Percentiles rank a stretch among this genome's conserved stretches.
phyloP scores from a whole-genome alignment of 1,284 basidiomycete species.

The Flammula alnicola region DNA sequence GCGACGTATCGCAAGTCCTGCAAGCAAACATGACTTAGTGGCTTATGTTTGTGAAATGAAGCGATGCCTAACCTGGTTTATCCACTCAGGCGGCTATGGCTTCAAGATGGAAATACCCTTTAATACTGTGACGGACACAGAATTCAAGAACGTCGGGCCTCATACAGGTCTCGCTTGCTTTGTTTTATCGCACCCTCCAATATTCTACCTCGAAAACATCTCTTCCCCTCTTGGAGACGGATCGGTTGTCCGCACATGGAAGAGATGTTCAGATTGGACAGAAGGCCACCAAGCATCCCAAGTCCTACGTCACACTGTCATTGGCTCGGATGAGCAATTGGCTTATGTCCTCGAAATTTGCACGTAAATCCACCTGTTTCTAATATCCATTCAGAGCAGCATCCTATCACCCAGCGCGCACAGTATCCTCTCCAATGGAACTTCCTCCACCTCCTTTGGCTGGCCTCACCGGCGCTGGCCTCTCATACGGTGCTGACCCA shows the following conservation, averaged over 20 bases:
- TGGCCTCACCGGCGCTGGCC: slow-evolving; percentile 19
- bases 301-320: slow-evolving; percentile 66
- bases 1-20: slow-evolving; percentile 67
- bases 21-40: slow-evolving; percentile 65
- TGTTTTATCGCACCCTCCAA: slow-evolving; percentile 64
- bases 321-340: slow-evolving; percentile 67
- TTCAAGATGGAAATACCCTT: slow-evolving; percentile 88
- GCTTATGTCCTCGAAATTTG: slow-evolving; percentile 60
- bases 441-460: slow-evolving; percentile 45
- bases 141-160: slow-evolving; percentile 58
- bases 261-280: slow-evolving; percentile 76
- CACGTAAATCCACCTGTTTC: slow-evolving; percentile 40
- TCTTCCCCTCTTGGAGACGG: slow-evolving; percentile 37
- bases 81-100: slow-evolving; percentile 68
- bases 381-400: slow-evolving; percentile 43
- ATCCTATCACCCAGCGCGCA: slow-evolving; percentile 29
- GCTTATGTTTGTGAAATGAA: slow-evolving; percentile 73
- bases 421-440: slow-evolving; percentile 37
- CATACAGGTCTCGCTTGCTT: slow-evolving; percentile 66
- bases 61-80: slow-evolving; percentile 75
- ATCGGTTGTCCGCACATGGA: slow-evolving; percentile 55
- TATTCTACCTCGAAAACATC: slow-evolving; percentile 65
- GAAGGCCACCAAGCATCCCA: slow-evolving; percentile 73
- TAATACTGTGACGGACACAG: slow-evolving; percentile 58
- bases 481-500: background rate